Conservation (phyloP, 345 rosid species). For the Salix dunnii region DNA sequence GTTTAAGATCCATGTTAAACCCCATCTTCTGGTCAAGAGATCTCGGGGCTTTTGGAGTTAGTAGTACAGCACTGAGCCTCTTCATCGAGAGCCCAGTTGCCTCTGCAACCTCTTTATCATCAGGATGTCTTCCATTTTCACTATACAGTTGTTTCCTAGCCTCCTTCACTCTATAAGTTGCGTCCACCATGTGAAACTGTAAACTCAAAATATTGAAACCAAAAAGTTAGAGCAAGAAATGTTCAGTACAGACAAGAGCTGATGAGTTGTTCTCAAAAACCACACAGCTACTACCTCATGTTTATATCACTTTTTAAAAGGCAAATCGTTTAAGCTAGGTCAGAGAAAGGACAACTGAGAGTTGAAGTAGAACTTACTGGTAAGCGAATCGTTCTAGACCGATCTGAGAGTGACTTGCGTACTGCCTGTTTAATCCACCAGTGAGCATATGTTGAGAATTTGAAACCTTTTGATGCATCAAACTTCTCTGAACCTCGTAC, state of each 20-base stretch:
- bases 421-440: slow-evolving; percentile 99
- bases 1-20: slow-evolving; percentile 70
- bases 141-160: slow-evolving; percentile 70
- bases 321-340: background rate
- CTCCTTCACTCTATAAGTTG: slow-evolving; percentile 82
- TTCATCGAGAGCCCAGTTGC: slow-evolving; percentile 90
- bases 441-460: slow-evolving; percentile 94
- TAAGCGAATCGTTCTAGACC: slow-evolving; percentile 75
- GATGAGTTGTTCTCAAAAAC: background rate
- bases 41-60: slow-evolving; percentile 73
- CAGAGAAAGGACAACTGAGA: slow-evolving; percentile 7
- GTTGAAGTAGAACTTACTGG: slow-evolving; percentile 52
- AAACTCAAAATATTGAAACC: slow-evolving; percentile 9
- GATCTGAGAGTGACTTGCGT: slow-evolving; percentile 79
- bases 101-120: slow-evolving; percentile 78
- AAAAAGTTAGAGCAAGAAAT: background rate
- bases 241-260: background rate
- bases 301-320: slow-evolving; percentile 2
- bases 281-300: background rate
- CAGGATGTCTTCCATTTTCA: slow-evolving; percentile 67
- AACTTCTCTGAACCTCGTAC: slow-evolving; percentile 85
- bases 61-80: slow-evolving; percentile 68
- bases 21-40: slow-evolving; percentile 93
- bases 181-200: slow-evolving; percentile 96
- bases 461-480: slow-evolving; percentile 93